Evolutionary conservation across 129 eudicot genomes (phyloP).

Genomic region (Heracleum sosnowskyi): DNA sequence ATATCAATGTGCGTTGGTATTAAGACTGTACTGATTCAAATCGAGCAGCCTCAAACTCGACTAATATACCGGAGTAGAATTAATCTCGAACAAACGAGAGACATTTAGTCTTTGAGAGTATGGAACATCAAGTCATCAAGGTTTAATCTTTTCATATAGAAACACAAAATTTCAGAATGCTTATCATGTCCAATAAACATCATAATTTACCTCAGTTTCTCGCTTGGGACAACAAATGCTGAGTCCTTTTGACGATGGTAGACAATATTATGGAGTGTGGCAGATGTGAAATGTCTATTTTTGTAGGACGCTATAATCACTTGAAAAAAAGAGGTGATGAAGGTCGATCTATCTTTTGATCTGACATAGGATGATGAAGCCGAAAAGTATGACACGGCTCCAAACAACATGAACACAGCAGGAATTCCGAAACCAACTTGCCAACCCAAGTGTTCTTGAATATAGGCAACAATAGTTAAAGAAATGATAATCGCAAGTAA

Average conservation of each 20-base stretch:
- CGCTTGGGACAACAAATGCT: conserved; percentile 10
- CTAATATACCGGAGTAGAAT: no score
- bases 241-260: conserved; percentile 18
- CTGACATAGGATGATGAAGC: not conserved
- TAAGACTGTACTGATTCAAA: no score
- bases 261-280: not conserved
- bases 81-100: no score
- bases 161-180: not conserved
- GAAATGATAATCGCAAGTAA: not conserved
- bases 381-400: conserved; percentile 19
- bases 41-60: no score
- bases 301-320: conserved; percentile 35
- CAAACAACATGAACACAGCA: conserved; percentile 3
- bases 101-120: no score
- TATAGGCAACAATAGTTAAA: not conserved
- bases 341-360: conserved; percentile 9
- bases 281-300: conserved; percentile 16
- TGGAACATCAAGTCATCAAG: not conserved
- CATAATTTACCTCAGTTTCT: not conserved
- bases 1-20: no score
- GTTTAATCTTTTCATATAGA: not conserved
- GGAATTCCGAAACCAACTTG: conserved; percentile 35
- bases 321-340: conserved; percentile 22
- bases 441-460: conserved; percentile 28
- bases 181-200: not conserved